These are phyloP conservation scores for Aspergillus sclerotioniger DNA, from an alignment of 495 filamentous ascomycete species.

Conservation along the genomic window DNA sequence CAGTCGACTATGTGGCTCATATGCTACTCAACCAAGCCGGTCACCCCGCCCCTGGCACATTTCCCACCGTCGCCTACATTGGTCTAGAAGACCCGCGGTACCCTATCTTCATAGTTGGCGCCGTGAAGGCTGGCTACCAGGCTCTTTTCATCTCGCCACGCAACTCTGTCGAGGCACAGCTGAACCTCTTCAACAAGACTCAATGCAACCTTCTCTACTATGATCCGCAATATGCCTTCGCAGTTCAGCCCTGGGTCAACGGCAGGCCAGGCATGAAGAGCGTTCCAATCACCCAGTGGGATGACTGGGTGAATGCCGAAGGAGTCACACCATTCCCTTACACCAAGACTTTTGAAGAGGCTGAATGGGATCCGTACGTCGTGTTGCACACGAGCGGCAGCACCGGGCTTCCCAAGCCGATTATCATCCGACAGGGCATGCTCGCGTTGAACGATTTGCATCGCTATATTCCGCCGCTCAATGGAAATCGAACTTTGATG, in stretches of 20 bases:
- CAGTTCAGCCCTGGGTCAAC: slow-evolving; percentile 22
- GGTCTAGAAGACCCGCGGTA: slow-evolving; percentile 38
- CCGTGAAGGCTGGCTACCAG: slow-evolving; percentile 32
- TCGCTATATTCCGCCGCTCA: slow-evolving; percentile 14
- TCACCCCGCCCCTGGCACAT: slow-evolving; percentile 2
- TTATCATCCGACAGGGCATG: slow-evolving; percentile 30
- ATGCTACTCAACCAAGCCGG: slow-evolving; percentile 38
- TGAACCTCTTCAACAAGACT: slow-evolving; percentile 32
- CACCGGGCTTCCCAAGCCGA: slow-evolving; percentile 44
- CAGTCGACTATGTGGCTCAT: slow-evolving; percentile 41
- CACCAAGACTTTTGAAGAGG: slow-evolving; percentile 30
- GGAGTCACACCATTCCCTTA: slow-evolving; percentile 25
- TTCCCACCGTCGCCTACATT: slow-evolving; percentile 37
- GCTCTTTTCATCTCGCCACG: slow-evolving; percentile 37
- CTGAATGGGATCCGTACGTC: slow-evolving; percentile 26
- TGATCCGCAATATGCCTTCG: slow-evolving; percentile 3
- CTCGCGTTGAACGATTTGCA: slow-evolving; percentile 18
- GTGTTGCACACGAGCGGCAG: slow-evolving; percentile 46
- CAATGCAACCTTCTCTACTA: slow-evolving; percentile 35
- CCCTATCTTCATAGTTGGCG: slow-evolving; percentile 34
- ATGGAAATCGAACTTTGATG: slow-evolving; percentile 14
- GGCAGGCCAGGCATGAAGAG: slow-evolving; percentile 20
- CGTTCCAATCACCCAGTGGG: slow-evolving; percentile 15
- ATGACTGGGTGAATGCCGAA: slow-evolving; percentile 18
- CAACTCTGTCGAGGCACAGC: slow-evolving; percentile 37